phyloP scores from a whole-genome alignment of 2,329 filamentous ascomycete genomes.

The Trichoderma hamatum region DNA sequence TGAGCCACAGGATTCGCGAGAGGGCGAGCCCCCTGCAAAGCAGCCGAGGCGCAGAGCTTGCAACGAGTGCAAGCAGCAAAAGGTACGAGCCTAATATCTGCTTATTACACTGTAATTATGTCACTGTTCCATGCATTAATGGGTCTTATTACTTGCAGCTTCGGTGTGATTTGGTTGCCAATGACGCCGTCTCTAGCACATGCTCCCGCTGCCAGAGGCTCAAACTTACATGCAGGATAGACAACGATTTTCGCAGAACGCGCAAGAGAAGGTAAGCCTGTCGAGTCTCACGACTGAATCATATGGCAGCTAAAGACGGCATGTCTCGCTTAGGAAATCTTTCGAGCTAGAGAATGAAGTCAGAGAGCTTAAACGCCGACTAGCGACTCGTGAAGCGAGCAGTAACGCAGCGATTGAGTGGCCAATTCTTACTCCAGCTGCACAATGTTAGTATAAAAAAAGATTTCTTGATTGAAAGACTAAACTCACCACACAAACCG shows the following conservation, averaged over 20 bases:
- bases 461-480: neutral
- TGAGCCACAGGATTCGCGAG: neutral
- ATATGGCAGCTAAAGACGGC: neutral
- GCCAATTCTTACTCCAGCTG: constrained; percentile 1
- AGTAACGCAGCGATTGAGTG: constrained; percentile 1
- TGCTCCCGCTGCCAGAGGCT: constrained; percentile 18
- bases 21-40: neutral
- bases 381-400: constrained; percentile 2
- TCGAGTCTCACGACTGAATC: too few species aligned
- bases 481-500: neutral
- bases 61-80: constrained; percentile 19
- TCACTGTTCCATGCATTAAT: neutral
- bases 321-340: neutral
- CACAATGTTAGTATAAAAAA: constrained; percentile 6
- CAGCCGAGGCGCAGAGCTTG: constrained; percentile 18
- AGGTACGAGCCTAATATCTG: neutral
- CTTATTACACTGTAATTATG: neutral
- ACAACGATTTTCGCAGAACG: constrained; percentile 13
- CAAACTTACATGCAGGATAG: constrained; percentile 14
- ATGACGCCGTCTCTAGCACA: neutral
- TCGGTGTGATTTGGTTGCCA: constrained; percentile 16
- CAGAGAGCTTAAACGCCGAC: constrained; percentile 9
- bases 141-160: neutral
- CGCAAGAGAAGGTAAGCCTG: constrained; percentile 4
- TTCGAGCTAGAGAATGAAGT: constrained; percentile 21